phyloP scores from a whole-genome alignment of 106 monocot genomes.

The Posidonia australis region DNA sequence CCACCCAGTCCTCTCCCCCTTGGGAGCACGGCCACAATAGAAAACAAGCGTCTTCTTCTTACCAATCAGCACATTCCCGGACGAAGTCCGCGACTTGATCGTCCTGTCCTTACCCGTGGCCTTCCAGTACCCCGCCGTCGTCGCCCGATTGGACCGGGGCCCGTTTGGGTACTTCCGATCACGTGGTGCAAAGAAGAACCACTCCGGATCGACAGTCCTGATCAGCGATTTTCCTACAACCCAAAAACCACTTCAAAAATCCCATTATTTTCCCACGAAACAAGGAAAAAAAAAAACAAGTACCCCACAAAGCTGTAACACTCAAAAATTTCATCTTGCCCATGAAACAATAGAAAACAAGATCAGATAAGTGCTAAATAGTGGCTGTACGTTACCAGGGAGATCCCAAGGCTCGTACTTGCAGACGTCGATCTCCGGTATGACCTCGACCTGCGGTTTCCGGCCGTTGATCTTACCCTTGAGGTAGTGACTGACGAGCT shows the following conservation, averaged over 20 bases:
- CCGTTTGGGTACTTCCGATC: constrained; percentile 70
- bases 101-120: constrained; percentile 60
- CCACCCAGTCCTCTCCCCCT: constrained; percentile 55
- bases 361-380: not conserved
- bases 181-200: constrained; percentile 78
- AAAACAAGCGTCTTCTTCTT: constrained; percentile 88
- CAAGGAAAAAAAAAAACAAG: not conserved
- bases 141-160: constrained; percentile 50
- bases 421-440: constrained; percentile 70
- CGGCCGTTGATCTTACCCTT: constrained; percentile 55
- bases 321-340: not conserved
- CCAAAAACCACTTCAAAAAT: not conserved
- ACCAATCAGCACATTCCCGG: constrained; percentile 27
- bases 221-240: constrained; percentile 46
- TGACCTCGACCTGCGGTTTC: constrained; percentile 34
- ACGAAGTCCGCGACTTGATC: constrained; percentile 26
- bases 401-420: constrained; percentile 88
- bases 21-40: constrained; percentile 58
- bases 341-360: not conserved
- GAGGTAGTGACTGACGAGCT: constrained; percentile 67
- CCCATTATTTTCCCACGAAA: not conserved
- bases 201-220: constrained; percentile 53
- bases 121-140: constrained; percentile 70
- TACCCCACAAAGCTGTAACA: not conserved
- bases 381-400: constrained; percentile 23